Percentiles rank a stretch among this genome's conserved stretches.
Evolutionary conservation across 2,329 filamentous ascomycete species (phyloP).

Genomic region (Reticulascus tulasneorum): DNA sequence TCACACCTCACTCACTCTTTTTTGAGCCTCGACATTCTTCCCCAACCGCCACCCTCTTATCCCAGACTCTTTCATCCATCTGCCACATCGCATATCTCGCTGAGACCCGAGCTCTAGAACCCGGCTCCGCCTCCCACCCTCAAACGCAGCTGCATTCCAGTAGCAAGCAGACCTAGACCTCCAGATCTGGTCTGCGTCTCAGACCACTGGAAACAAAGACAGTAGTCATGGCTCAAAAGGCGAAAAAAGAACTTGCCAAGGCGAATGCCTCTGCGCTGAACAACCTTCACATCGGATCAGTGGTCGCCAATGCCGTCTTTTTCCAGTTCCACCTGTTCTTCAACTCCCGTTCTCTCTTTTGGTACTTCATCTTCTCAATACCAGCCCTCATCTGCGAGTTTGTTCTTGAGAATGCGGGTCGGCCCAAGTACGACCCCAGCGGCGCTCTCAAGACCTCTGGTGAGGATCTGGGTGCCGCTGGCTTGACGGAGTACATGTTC

Average conservation of each 20-base stretch:
- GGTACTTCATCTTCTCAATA: constrained; percentile 68
- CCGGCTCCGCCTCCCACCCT: no score
- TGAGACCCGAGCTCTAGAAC: no score
- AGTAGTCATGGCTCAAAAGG: constrained; percentile 55
- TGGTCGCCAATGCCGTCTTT: constrained; percentile 70
- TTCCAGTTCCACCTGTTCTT: constrained; percentile 67
- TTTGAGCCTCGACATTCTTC: no score
- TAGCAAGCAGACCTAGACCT: background rate
- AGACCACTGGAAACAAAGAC: no score
- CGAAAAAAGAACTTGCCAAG: constrained; percentile 65
- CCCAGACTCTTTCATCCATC: no score
- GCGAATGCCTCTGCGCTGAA: constrained; percentile 75
- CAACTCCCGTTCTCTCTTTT: constrained; percentile 57
- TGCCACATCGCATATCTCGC: no score
- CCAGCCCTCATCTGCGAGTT: constrained; percentile 79
- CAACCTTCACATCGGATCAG: constrained; percentile 74
- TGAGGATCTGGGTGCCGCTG: constrained; percentile 82
- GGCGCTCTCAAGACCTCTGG: constrained; percentile 70
- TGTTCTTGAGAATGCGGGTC: constrained; percentile 78
- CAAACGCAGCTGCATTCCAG: background rate
- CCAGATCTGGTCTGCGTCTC: no score
- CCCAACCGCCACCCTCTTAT: no score
- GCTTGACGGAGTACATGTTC: constrained; percentile 97
- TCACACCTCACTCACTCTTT: no score
- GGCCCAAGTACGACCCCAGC: constrained; percentile 68